These are phyloP conservation scores for Penicillium malachiteum DNA, from an alignment of 495 filamentous ascomycete genomes.

Conservation along the genomic window DNA sequence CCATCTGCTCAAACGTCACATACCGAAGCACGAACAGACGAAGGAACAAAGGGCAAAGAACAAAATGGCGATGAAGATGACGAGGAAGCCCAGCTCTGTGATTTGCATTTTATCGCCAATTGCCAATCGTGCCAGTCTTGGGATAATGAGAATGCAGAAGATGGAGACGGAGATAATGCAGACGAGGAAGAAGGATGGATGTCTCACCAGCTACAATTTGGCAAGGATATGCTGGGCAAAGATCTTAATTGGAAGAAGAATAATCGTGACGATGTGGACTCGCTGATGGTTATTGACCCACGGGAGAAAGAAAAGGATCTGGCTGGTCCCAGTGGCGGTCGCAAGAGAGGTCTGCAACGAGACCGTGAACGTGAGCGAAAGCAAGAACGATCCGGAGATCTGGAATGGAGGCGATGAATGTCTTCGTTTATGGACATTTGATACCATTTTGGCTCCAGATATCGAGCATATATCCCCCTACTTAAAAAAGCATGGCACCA, in stretches of 20 bases:
- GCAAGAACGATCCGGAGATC: constrained; percentile 30
- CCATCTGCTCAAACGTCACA: constrained; percentile 18
- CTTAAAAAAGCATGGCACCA: no score
- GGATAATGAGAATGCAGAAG: constrained; percentile 38
- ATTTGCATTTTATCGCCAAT: constrained; percentile 88
- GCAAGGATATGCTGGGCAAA: constrained; percentile 87
- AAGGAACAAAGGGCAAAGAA: constrained; percentile 27
- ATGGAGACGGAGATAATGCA: constrained; percentile 29
- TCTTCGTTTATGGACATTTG: neutral
- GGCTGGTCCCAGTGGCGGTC: constrained; percentile 16
- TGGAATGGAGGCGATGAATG: constrained; percentile 35
- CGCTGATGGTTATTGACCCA: constrained; percentile 93
- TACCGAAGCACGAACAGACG: constrained; percentile 19
- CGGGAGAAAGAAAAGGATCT: constrained; percentile 77
- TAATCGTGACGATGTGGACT: constrained; percentile 82
- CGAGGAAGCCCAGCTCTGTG: constrained; percentile 72
- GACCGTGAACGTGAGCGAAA: constrained; percentile 45
- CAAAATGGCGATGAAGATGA: constrained; percentile 36
- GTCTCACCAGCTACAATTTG: constrained; percentile 75
- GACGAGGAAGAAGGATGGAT: constrained; percentile 66
- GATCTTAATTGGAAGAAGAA: constrained; percentile 86
- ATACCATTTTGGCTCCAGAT: neutral
- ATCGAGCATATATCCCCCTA: neutral
- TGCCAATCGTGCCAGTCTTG: constrained; percentile 88
- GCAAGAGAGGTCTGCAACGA: constrained; percentile 31